Percentiles rank a stretch among this genome's conserved stretches.
Conservation (phyloP, 768 basidiomycete genomes). For the Crassisporium funariophilum region DNA sequence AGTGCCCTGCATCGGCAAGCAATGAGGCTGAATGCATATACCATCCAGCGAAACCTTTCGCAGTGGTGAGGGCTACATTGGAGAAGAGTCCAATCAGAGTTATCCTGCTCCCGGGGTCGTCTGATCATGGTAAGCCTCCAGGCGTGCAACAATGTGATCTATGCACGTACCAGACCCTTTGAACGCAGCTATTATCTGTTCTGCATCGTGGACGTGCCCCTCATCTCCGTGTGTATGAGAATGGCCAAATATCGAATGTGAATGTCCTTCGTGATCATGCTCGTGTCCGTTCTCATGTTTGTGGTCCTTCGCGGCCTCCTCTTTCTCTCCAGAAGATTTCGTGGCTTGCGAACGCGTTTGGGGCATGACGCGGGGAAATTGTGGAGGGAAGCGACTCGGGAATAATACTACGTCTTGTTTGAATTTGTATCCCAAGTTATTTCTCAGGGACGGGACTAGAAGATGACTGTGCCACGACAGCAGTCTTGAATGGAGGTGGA, state of each 20-base stretch:
- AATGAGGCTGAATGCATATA: constrained; percentile 88
- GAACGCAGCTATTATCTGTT: constrained; percentile 68
- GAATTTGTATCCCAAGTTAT: constrained; percentile 15
- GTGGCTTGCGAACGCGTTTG: constrained; percentile 29
- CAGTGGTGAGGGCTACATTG: constrained; percentile 78
- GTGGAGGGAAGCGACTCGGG: constrained; percentile 1
- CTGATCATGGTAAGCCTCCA: constrained; percentile 35
- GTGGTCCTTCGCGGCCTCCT: constrained; percentile 4
- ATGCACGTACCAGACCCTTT: constrained; percentile 58
- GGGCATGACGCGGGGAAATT: constrained; percentile 9
- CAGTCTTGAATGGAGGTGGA: constrained; percentile 10
- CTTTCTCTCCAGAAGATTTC: constrained; percentile 9
- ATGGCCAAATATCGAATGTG: constrained; percentile 64
- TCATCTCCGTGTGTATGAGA: constrained; percentile 65
- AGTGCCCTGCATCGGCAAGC: constrained; percentile 93
- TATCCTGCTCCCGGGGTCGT: constrained; percentile 80
- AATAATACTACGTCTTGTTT: constrained; percentile 7
- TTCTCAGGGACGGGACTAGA: constrained; percentile 22
- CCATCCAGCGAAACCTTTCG: constrained; percentile 89
- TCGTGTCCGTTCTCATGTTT: constrained; percentile 16
- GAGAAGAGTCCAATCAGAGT: constrained; percentile 83
- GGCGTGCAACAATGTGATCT: not conserved
- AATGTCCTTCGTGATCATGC: constrained; percentile 44
- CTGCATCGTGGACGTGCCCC: constrained; percentile 61
- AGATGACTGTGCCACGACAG: constrained; percentile 21